Base-by-base conservation (phyloP, 2,329 filamentous ascomycete species). In the Aotearoamyces nothofagi region DNA sequence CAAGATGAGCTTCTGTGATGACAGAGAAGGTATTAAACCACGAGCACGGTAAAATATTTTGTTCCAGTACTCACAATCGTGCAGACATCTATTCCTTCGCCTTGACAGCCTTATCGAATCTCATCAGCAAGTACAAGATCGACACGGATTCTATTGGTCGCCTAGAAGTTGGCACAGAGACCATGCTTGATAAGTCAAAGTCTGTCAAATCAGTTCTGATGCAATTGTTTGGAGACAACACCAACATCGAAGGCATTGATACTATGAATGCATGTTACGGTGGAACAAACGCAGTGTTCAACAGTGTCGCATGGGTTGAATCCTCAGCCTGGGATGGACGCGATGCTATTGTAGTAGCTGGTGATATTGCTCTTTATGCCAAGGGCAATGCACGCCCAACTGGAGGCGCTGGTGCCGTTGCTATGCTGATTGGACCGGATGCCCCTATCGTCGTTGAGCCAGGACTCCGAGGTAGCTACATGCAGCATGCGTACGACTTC, bases 1-100 rank as follows among this genome's bases (percentile, higher is more conserved):
- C 52, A 83, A 80, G 62, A 90, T 90, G 81, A 77, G 74, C 64
- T 90, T 90, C 61, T 87, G 81, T 55, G 81, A 90, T 57, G 81
- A 90, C 51, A 74, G 79, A 51, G 81, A 90, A 63, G 80, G 80
- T 84, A 54, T 55, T 14, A 22, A 24, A 12, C 2, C 15, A 24
- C n/a, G 11, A 20, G 7, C 19, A 7, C 19, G 7, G 7, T n/a
- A n/a, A 20, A 8, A n/a, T 15, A 15, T 6, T 29, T 35, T 6
- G 10, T 15, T 15, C 13, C 11, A 31, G 17, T 13, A 19, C 33
- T 44, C 22, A 40, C 16, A 9, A 12, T 8, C 11, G 15, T 17
- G 14, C 37, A 87, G 81, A 90, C 54, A 90, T 87, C 60, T 90
- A 90, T 67, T 90, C 81, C 23, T 69, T 90, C 51, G 66, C 78